These are phyloP conservation scores for Nyctanthes arbortristis DNA, from an alignment of 257 asterid genomes.

Conservation along the genomic window DNA sequence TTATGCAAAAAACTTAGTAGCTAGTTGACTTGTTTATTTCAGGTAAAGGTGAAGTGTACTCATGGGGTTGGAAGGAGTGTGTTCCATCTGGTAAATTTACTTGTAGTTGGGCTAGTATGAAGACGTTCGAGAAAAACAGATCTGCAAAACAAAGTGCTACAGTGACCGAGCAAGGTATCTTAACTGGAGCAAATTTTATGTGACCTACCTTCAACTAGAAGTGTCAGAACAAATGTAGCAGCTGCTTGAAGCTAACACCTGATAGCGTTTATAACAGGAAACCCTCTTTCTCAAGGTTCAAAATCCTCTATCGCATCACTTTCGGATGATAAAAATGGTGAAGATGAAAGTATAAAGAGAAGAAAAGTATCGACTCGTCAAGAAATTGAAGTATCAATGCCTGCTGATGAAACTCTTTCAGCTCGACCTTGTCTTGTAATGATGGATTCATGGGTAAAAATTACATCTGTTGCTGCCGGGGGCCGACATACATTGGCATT, in stretches of 20 bases:
- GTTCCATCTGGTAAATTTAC: constrained; percentile 61
- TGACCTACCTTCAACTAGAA: background rate
- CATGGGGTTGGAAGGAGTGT: constrained; percentile 93
- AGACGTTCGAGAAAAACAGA: constrained; percentile 39
- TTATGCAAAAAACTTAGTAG: constrained; percentile 3
- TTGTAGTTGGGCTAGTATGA: constrained; percentile 35
- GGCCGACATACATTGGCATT: constrained; percentile 75
- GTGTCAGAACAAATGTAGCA: background rate
- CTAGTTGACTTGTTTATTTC: constrained; percentile 14
- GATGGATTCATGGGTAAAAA: constrained; percentile 68
- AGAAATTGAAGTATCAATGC: constrained; percentile 44
- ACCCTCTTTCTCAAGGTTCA: constrained; percentile 41
- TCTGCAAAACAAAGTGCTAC: constrained; percentile 39
- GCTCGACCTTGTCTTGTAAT: constrained; percentile 66
- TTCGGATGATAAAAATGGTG: constrained; percentile 44
- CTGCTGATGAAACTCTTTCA: constrained; percentile 63
- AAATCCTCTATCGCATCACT: constrained; percentile 33
- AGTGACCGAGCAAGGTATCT: constrained; percentile 52
- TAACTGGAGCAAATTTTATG: background rate
- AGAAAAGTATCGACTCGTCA: constrained; percentile 50
- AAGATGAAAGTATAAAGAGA: constrained; percentile 53
- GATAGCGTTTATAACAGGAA: constrained; percentile 31
- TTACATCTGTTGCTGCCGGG: constrained; percentile 79
- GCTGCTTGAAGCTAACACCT: constrained; percentile 22
- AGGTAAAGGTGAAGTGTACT: constrained; percentile 61